These are phyloP conservation scores for Rhodotorula diobovata DNA, from an alignment of 768 basidiomycete species.

Conservation along the genomic window DNA sequence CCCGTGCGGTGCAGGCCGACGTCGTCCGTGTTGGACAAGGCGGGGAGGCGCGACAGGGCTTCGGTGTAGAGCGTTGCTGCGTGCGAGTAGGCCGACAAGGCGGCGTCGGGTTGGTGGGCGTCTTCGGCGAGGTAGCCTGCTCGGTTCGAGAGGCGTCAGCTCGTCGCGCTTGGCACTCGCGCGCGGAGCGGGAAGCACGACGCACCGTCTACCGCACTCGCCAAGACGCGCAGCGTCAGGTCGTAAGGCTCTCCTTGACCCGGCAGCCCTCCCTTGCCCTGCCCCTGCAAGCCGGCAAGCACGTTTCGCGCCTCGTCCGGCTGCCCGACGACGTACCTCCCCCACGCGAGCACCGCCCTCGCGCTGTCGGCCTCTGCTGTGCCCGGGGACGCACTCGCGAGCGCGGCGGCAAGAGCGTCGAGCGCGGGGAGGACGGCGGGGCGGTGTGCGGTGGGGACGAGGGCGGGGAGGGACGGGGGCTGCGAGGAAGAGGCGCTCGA, in stretches of 20 bases:
- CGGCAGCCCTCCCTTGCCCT: background rate
- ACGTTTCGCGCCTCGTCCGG: background rate
- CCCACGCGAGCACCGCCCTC: slow-evolving; percentile 4
- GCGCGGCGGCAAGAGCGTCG: background rate
- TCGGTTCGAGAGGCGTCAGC: background rate
- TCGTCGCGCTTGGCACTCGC: too few species aligned
- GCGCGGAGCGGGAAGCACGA: background rate
- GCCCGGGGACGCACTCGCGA: background rate
- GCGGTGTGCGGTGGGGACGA: background rate
- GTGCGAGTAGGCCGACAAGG: background rate
- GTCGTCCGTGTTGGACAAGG: background rate
- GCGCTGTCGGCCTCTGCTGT: slow-evolving; percentile 14
- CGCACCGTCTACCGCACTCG: slow-evolving; percentile 20
- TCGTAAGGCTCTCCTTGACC: slow-evolving; percentile 16
- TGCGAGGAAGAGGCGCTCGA: background rate
- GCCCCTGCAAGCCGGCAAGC: background rate
- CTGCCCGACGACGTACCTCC: slow-evolving; percentile 4
- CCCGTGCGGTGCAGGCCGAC: slow-evolving; percentile 22
- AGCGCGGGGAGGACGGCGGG: background rate
- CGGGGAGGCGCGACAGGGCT: background rate
- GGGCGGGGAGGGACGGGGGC: background rate
- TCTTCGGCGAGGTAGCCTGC: slow-evolving; percentile 19
- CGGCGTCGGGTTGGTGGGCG: background rate
- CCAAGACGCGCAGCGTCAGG: slow-evolving; percentile 20
- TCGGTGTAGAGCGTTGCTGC: background rate